phyloP scores from a whole-genome alignment of 768 basidiomycete species.

The Russula abietina region DNA sequence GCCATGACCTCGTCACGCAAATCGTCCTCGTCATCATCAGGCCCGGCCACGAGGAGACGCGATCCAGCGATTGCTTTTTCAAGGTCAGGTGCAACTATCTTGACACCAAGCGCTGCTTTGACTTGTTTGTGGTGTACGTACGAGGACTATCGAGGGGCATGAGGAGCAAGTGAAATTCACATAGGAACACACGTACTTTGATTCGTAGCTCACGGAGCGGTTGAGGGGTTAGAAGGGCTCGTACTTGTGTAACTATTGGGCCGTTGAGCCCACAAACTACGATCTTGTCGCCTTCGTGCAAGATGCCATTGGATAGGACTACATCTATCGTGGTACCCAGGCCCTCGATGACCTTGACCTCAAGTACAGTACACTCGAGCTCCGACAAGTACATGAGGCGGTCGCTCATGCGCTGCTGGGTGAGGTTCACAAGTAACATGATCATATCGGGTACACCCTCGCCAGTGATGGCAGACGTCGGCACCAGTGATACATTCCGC shows the following conservation, averaged over 20 bases:
- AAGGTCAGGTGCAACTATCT: conserved; percentile 89
- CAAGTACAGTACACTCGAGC: conserved; percentile 94
- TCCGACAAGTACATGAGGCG: conserved; percentile 97
- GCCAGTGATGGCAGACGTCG: conserved; percentile 96
- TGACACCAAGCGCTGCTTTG: conserved; percentile 94
- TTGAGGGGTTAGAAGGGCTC: conserved; percentile 93
- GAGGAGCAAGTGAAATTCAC: conserved; percentile 4
- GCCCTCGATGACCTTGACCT: conserved; percentile 98
- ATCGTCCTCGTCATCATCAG: conserved; percentile 96
- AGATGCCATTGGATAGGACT: conserved; percentile 87
- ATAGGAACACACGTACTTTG: conserved; percentile 54
- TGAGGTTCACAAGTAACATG: conserved; percentile 94
- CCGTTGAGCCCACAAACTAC: conserved; percentile 97
- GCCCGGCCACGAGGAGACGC: conserved; percentile 83
- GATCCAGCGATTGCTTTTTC: conserved; percentile 99
- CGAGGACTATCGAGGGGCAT: conserved; percentile 52
- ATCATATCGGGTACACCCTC: conserved; percentile 99
- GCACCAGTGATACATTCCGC: conserved; percentile 91
- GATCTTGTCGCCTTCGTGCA: conserved; percentile 88
- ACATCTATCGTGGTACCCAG: conserved; percentile 98
- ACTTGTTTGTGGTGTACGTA: conserved; percentile 98
- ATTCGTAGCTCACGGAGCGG: conserved; percentile 92
- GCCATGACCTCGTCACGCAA: conserved; percentile 94
- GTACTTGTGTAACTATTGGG: conserved; percentile 90
- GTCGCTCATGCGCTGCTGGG: conserved; percentile 96